Conservation (phyloP, 805 yeast species). For the Lachancea nothofagi region DNA sequence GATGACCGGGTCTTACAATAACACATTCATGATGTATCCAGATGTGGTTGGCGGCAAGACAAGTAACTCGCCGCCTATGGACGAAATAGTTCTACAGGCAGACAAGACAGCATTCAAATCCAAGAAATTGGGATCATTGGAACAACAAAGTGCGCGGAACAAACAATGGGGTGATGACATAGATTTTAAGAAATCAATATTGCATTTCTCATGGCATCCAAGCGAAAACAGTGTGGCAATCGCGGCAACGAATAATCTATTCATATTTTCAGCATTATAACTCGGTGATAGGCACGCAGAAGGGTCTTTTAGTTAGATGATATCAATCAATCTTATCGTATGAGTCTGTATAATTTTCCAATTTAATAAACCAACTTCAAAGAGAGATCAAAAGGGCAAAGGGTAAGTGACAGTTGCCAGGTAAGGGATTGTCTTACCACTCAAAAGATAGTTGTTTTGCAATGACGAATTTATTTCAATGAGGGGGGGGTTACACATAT, state of each 20-base stretch:
- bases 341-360: slow-evolving; percentile 9
- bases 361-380: slow-evolving; percentile 2
- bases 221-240: slow-evolving; percentile 92
- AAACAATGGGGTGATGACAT: slow-evolving; percentile 62
- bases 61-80: slow-evolving; percentile 14
- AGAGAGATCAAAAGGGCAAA: too few species aligned
- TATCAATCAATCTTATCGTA: slow-evolving; percentile 1
- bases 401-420: too few species aligned
- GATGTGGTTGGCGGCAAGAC: slow-evolving; percentile 47
- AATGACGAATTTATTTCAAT: neutral
- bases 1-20: slow-evolving; percentile 96
- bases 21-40: slow-evolving; percentile 95
- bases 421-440: too few species aligned
- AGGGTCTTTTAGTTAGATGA: neutral
- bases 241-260: slow-evolving; percentile 94
- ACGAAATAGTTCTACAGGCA: slow-evolving; percentile 86
- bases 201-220: slow-evolving; percentile 98
- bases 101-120: slow-evolving; percentile 92
- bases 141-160: slow-evolving; percentile 39
- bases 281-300: slow-evolving; percentile 4
- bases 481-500: slow-evolving; percentile 1
- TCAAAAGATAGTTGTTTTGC: too few species aligned
- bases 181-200: slow-evolving; percentile 89
- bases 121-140: slow-evolving; percentile 32
- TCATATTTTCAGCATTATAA: slow-evolving; percentile 72